Base-by-base conservation (phyloP, 139 green algal genomes). In the Auxenochlorella pyrenoidosa region DNA sequence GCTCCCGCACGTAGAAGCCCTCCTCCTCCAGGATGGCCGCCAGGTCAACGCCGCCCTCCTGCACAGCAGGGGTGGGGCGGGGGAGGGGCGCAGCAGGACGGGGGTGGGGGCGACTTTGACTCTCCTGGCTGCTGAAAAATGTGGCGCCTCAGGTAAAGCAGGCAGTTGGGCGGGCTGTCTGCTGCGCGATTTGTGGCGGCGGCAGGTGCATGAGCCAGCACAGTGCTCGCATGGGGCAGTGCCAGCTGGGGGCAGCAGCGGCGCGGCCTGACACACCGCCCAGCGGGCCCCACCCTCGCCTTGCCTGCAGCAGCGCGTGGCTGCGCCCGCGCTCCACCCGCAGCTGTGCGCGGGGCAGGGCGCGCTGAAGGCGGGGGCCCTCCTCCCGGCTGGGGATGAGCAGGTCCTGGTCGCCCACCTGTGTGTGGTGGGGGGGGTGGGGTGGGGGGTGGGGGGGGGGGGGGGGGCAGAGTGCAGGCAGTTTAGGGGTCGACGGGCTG, bases 281-380 rank as follows among this genome's bases (percentile, higher is more conserved):
- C 47, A 54, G 10, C n/a, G n/a, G n/a, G n/a, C n/a, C n/a, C n/a
- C n/a, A n/a, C n/a, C n/a, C n/a, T n/a, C 54, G 10, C 54, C 54
- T 63, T 24, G 54, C 93, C 91, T 97, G 93, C 82, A 99, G 91
- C 90, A 98, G 81, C 1, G 95, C 95, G 88, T 98, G 96, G 65
- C 91, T 94, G 59, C 90, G 72, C 10, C 83, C 88, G 60, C 84
- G 60, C 60, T 90, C 83, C 32, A 93, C 86, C 82, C 92, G 73
- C 18, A 90, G 79, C 5, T 83, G 79, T 59, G 84, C 92, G 18
- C 94, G 85, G 0, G 93, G 92, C 86, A 98, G 71, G 44, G 75
- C 68, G 24, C 85, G 84, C 66, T 88, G 51, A 66, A 97, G 90
- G 40, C 93, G 85, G 6, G 88, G 82, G 3, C 89, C 94, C 87